Base-by-base conservation (phyloP, 371 early-diverging fungal species). In the Apophysomyces ossiformis region DNA sequence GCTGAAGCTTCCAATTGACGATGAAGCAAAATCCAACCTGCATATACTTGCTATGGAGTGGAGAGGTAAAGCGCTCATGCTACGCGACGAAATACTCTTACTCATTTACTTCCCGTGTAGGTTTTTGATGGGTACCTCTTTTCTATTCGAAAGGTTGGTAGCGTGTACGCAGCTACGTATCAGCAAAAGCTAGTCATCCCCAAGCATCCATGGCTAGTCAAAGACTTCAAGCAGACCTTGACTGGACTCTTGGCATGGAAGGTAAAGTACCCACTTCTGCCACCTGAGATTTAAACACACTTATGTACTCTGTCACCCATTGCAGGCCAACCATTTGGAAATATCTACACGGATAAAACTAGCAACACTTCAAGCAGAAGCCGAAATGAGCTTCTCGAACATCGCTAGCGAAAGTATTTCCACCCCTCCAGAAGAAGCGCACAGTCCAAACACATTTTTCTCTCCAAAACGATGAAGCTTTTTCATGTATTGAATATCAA, bases 341-440 rank as follows among this genome's bases (percentile, higher is more conserved):
- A 7, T 50, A 26, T n/a, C 54, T 50, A 21, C 54, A 50, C 21
- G 21, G 21, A 50, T 16, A 4, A 50, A 5, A 21, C 54, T 50
- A 21, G 21, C 54, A 50, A 8, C 54, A 32, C 54, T 50, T 21
- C 54, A 6, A 4, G 21, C 21, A 50, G 54, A 50, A 50, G 35
- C 54, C 54, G 35, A 50, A 9, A 50, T 7, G 46, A 50, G 4
- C 54, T 50, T 50, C 54, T 50, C 54, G 54, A 50, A 50, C 54
- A 50, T 50, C 0, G 54, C 54, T 21, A 50, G 54, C 26, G 21
- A 50, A 50, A 50, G 7, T 50, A 50, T 50, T 50, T 50, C 21
- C 54, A 50, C 54, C 1, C 47, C 21, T 47, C 21, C 21, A 1
- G 21, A 47, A n/a, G 47, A 47, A 47, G 21, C 9, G 47, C 47